These are phyloP conservation scores for Diaporthe nobilis DNA, from an alignment of 2,329 filamentous ascomycete species.

Conservation along the genomic window DNA sequence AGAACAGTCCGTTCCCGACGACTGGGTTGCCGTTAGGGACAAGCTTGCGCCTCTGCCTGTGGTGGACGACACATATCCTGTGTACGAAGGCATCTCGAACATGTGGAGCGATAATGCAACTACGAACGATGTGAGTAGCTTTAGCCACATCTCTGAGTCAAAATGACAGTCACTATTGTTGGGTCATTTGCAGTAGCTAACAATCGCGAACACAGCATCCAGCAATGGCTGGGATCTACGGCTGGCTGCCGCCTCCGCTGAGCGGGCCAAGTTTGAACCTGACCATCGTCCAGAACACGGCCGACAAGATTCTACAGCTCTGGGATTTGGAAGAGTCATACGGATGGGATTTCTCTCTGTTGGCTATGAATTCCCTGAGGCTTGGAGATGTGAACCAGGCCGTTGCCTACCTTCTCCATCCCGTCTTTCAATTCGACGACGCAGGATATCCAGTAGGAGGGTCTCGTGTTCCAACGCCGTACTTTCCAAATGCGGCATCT, in stretches of 20 bases:
- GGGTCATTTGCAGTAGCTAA: not conserved
- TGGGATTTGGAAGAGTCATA: conserved; percentile 58
- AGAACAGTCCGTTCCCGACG: conserved; percentile 55
- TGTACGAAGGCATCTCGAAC: conserved; percentile 65
- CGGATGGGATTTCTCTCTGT: conserved; percentile 61
- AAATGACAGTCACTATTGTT: not conserved
- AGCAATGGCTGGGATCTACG: conserved; percentile 59
- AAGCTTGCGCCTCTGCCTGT: conserved; percentile 68
- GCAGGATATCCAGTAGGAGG: conserved; percentile 69
- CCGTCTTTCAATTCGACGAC: conserved; percentile 68
- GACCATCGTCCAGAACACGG: conserved; percentile 54
- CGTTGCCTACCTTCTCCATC: conserved; percentile 61
- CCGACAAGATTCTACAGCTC: conserved; percentile 53
- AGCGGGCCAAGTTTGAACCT: conserved; percentile 53
- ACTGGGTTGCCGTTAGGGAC: conserved; percentile 64
- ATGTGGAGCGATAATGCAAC: conserved; percentile 59
- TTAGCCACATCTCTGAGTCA: not conserved
- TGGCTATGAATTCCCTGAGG: conserved; percentile 60
- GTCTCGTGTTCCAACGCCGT: conserved; percentile 67
- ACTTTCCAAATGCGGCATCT: conserved; percentile 66
- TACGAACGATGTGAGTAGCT: conserved; percentile 50
- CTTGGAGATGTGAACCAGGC: conserved; percentile 57
- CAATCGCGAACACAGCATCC: conserved; percentile 49
- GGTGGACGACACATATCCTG: conserved; percentile 64
- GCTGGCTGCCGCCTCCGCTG: conserved; percentile 57